Evolutionary conservation across 192 early-diverging fungal species (phyloP), one percentile per base, ranked within the genome.

Genomic region (Dimargaris xerosporica): DNA sequence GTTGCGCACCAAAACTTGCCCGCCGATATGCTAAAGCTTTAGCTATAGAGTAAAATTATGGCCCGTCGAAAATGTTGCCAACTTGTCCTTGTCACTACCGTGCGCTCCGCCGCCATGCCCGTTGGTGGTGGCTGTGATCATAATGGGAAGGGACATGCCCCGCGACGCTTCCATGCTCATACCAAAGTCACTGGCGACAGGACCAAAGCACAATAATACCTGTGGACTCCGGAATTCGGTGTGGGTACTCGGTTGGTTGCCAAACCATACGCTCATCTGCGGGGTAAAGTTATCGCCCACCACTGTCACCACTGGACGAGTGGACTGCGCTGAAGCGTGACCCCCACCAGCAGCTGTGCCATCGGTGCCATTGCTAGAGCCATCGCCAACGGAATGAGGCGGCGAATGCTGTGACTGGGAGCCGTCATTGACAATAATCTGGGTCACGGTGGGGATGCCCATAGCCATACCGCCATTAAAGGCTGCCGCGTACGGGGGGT

Each of bases 231-330:
- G 26, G 16, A 72, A 61, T 54, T 77, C 72, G 15, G 66, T 69
- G 34, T 65, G 65, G 34, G 70, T 43, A 55, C 70, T 72, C 44
- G 50, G 61, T 54, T 64, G 66, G 54, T 83, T 82, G 39, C 82
- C 87, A 66, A 90, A 90, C 75, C 80, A 77, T 25, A 90, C 82
- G 4, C 75, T 80, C 66, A 90, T 69, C 62, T 87, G 83, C 0
- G 80, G 78, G 0, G 79, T 67, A 61, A 86, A 86, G 46, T 85
- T 85, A n/a, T 84, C 73, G 7, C 87, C 87, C 53, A 82, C 77
- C 34, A 90, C 66, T 31, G 75, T 78, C 55, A 90, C 48, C 30
- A 61, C 65, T 30, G 69, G 44, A 21, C 75, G 75, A 60, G 71
- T 74, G 1, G 71, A 39, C 13, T 76, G 62, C 0, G 65, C 42